Base-by-base conservation (phyloP, 2,329 filamentous ascomycete genomes). In the Alternaria triticimaculans region DNA sequence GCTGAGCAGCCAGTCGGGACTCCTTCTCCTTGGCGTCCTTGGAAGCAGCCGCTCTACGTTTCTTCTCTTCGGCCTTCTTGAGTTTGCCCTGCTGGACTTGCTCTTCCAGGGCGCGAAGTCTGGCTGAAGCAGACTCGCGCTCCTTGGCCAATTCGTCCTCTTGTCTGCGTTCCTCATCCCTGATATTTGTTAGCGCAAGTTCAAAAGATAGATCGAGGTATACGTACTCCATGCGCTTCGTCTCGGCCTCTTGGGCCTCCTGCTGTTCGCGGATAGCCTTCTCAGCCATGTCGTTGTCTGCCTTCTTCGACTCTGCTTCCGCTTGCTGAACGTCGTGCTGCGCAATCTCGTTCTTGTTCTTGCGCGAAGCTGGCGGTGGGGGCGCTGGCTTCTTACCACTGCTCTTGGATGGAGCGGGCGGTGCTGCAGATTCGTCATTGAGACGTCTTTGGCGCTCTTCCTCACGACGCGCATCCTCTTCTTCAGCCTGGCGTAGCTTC, bases 61-160 rank as follows among this genome's bases (percentile, higher is more conserved):
- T 92, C 85, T 97, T 97, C 82, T 97, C 96, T 80, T 99, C 96
- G 71, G 96, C 92, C 81, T 97, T 98, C 85, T 93, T 95, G 56
- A 98, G 83, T 83, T 98, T 99, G 74, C 94, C 93, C 77, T 94
- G 92, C 67, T 90, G 90, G 56, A 98, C 94, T 80, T 97, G 94
- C 78, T 98, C 94, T 80, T 99, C 94, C 9, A 99, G 87, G 15
- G 93, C 94, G 77, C 90, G 93, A 23, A 98, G 87, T 55, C 94
- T 93, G 66, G 92, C 92, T 72, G 92, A 89, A 44, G 94, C 90
- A 57, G 92, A 93, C 73, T 94, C 88, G 58, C 91, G 91, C 81
- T 97, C 94, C 70, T 87, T 89, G 30, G 88, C 89, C 59, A 97
- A 86, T 64, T 96, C 94, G 26, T 92, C 89, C 79, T 97, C 93